Evolutionary conservation across 768 basidiomycete genomes (phyloP).

Genomic region (Collybiopsis confluens): DNA sequence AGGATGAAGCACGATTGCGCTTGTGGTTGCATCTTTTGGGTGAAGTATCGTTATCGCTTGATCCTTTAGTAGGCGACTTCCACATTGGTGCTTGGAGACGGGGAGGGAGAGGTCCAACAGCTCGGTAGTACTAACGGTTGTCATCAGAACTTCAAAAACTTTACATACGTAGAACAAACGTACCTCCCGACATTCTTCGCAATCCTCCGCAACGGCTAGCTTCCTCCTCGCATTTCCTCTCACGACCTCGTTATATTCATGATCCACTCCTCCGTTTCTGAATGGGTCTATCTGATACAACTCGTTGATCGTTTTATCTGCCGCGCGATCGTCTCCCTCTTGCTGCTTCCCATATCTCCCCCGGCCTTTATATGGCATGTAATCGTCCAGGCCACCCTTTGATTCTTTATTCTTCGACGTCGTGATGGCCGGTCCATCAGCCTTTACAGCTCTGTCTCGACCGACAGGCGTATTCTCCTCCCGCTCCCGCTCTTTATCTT

Average conservation of each 20-base stretch:
- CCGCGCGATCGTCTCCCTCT: background rate
- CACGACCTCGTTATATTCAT: constrained; percentile 76
- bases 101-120: constrained; percentile 65
- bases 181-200: constrained; percentile 79
- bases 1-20: no score
- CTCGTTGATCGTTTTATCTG: constrained; percentile 51
- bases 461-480: background rate
- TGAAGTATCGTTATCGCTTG: constrained; percentile 17
- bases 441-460: background rate
- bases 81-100: constrained; percentile 68
- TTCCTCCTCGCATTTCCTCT: constrained; percentile 59
- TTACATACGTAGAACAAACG: constrained; percentile 23
- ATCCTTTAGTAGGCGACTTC: constrained; percentile 51
- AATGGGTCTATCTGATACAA: constrained; percentile 62
- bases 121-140: constrained; percentile 86
- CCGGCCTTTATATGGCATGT: constrained; percentile 50
- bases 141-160: no score
- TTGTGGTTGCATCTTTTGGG: constrained; percentile 22
- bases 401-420: constrained; percentile 3
- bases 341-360: constrained; percentile 49
- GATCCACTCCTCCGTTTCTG: constrained; percentile 60
- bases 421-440: background rate
- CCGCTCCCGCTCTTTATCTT: background rate
- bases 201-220: constrained; percentile 70
- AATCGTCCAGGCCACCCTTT: constrained; percentile 27